Conservation (phyloP, 208 protist genomes). For the Trypanosoma conorhini region DNA sequence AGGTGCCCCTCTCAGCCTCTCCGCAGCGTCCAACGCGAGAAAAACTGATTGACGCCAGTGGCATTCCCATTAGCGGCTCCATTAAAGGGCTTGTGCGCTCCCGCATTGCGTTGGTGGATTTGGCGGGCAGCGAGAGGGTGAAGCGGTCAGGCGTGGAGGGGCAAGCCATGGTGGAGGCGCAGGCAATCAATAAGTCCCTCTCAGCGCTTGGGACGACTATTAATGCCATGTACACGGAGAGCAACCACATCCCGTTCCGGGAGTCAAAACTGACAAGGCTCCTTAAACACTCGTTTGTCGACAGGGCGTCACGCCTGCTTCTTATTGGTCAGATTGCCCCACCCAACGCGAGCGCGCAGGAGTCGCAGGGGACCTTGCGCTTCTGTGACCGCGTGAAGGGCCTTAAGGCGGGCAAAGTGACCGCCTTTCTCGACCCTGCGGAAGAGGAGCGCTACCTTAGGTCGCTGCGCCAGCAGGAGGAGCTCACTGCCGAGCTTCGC, state of each 20-base stretch:
- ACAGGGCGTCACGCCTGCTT: conserved; percentile 61
- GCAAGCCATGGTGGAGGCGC: conserved; percentile 86
- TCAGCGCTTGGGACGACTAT: conserved; percentile 85
- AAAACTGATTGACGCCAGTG: conserved; percentile 56
- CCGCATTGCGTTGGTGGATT: conserved; percentile 95
- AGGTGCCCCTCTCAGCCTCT: conserved; percentile 41
- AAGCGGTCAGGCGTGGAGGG: conserved; percentile 89
- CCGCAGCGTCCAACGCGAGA: conserved; percentile 34
- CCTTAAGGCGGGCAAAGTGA: conserved; percentile 61
- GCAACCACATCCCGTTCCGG: conserved; percentile 82
- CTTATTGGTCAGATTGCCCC: conserved; percentile 88
- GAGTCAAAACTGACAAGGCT: conserved; percentile 94
- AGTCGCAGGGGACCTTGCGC: conserved; percentile 80
- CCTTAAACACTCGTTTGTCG: conserved; percentile 78
- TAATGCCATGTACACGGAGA: conserved; percentile 82
- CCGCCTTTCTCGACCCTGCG: conserved; percentile 50
- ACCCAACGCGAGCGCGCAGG: conserved; percentile 47
- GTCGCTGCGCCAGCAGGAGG: conserved; percentile 56
- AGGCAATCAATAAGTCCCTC: conserved; percentile 92
- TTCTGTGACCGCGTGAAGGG: conserved; percentile 92
- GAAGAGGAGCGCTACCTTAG: conserved; percentile 65
- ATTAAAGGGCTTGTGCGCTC: conserved; percentile 83
- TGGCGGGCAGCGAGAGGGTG: conserved; percentile 94
- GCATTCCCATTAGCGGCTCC: conserved; percentile 34
- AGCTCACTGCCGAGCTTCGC: conserved; percentile 76